Evolutionary conservation across 2,329 filamentous ascomycete species (phyloP), one percentile per base, ranked within the genome.

Genomic region (Aspergillus oerlinghausenensis): DNA sequence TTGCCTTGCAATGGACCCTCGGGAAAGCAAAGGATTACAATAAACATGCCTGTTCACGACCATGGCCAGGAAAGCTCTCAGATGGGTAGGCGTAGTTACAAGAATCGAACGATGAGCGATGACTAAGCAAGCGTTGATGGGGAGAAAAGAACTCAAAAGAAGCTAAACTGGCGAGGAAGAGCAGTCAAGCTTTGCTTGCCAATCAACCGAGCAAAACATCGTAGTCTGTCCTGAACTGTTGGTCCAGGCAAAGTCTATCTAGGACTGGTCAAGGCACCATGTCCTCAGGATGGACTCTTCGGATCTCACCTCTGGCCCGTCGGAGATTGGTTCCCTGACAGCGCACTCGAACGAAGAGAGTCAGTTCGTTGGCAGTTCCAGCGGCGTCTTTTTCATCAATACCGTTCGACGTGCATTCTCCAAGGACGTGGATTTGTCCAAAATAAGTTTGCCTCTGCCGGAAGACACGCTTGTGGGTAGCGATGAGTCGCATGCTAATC

Each of bases 331-430:
- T 49, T 76, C 74, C 53, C 63, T 78, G 52, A 76, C 71, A 28
- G 73, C 75, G 21, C 70, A 75, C 49, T 72, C 73, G 3, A 73
- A 73, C 42, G 71, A 77, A 42, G 75, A 78, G 57, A 80, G 78
- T 51, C 75, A 80, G 53, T 82, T 81, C 62, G 77, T 82, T 29
- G 80, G 80, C 26, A 80, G 78, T 61, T 79, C 79, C 11, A 80
- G 76, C 43, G 80, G 80, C 3, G 77, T 82, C 48, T 82, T 78
- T 66, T 82, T 82, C 65, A 75, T 80, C 62, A 81, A 82, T 56
- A 82, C 80, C 1, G 80, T 82, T 55, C 77, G 77, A 45, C 74
- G 76, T 32, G 79, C 79, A n/a, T 82, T 82, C 63, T 75, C 76
- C 5, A 65, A 68, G 21, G 68, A 71, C 6, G 62, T 73, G 28